Percentiles rank a stretch among this genome's conserved stretches.
Evolutionary conservation across 768 basidiomycete species (phyloP).

Genomic region (Phallus indusiatus): DNA sequence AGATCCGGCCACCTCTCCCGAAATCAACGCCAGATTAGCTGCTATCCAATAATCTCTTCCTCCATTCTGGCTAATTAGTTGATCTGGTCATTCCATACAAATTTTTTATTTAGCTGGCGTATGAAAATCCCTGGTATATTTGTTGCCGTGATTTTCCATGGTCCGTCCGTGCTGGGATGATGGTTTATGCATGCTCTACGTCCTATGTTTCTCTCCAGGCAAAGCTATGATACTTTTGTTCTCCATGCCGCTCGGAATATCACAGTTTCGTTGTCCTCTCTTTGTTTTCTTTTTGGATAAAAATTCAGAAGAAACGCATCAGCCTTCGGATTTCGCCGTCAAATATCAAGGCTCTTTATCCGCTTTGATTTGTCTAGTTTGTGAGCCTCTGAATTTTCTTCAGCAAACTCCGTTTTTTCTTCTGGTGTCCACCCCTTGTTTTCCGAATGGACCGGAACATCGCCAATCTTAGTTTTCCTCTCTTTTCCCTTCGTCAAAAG

Average conservation of each 20-base stretch:
- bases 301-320: background rate
- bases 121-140: background rate
- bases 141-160: no score
- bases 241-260: no score
- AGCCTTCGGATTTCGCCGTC: background rate
- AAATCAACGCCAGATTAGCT: background rate
- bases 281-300: no score
- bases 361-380: no score
- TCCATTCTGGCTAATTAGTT: background rate
- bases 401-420: background rate
- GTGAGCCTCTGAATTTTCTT: background rate
- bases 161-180: no score
- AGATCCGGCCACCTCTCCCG: background rate
- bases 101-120: background rate
- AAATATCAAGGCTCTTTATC: background rate
- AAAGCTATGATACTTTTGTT: no score
- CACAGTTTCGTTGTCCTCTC: no score
- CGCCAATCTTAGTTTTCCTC: background rate
- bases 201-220: no score
- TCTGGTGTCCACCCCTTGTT: background rate
- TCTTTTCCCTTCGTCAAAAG: no score
- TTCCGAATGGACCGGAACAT: background rate
- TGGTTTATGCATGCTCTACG: no score
- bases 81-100: background rate
- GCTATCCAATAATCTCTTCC: background rate